Percentiles rank a stretch among this genome's conserved stretches.
These are phyloP conservation scores for Apiospora rasikravindrae DNA, from an alignment of 2,329 filamentous ascomycete genomes.

Conservation along the genomic window DNA sequence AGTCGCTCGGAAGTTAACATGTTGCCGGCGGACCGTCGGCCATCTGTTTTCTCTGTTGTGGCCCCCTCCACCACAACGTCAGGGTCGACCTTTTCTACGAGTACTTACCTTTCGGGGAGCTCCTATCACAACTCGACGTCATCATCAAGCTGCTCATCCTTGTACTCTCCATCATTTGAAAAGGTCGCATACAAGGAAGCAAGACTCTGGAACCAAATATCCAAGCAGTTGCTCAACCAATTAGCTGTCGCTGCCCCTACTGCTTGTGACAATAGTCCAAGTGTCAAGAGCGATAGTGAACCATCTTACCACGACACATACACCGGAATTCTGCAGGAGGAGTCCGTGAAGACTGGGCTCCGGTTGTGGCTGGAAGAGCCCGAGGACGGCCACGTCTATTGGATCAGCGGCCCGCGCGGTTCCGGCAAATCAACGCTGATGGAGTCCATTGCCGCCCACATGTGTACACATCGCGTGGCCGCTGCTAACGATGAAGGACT, in stretches of 20 bases:
- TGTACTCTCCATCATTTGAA: no score
- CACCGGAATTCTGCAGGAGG: not conserved
- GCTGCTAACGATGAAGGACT: not conserved
- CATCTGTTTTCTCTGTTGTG: not conserved
- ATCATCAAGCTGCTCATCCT: not conserved
- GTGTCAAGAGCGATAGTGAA: not conserved
- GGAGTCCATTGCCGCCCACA: not conserved
- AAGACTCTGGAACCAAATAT: no score
- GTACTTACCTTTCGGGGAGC: not conserved
- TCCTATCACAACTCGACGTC: not conserved
- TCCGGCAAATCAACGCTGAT: conserved; percentile 8
- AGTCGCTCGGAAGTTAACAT: not conserved
- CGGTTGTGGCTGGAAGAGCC: not conserved
- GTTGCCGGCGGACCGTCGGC: not conserved
- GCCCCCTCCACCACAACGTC: not conserved
- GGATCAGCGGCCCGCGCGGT: not conserved
- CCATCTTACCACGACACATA: not conserved
- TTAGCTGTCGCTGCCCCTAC: no score
- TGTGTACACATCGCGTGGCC: not conserved
- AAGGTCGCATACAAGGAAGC: no score
- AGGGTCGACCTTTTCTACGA: not conserved
- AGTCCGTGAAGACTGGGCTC: not conserved
- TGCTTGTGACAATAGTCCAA: no score
- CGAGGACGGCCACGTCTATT: not conserved
- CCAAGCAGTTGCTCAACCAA: no score